Conservation (phyloP, 2,329 filamentous ascomycete species). For the Chaetomiaceae sp. region DNA sequence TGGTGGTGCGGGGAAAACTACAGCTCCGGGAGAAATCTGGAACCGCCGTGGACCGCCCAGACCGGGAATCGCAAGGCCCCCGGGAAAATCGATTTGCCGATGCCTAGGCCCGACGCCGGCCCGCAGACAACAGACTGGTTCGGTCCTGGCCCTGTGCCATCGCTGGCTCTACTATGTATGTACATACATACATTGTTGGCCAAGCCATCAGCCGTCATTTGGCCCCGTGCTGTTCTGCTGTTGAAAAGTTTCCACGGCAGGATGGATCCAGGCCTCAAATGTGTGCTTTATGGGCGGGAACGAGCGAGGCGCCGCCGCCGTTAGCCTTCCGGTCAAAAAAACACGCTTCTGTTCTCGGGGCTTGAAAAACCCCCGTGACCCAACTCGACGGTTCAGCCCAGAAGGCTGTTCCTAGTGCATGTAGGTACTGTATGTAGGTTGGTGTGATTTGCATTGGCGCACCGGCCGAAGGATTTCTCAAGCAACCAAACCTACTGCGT, state of each 20-base stretch:
- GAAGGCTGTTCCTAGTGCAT: conserved; percentile 8
- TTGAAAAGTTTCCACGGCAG: background rate
- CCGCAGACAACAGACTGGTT: background rate
- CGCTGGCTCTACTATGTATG: too few relatives aligned
- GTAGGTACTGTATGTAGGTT: too few relatives aligned
- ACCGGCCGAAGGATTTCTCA: background rate
- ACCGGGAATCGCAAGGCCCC: conserved; percentile 5
- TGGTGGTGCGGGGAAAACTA: conserved; percentile 21
- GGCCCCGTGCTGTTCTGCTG: background rate
- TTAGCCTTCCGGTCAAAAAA: too few relatives aligned
- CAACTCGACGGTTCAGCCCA: background rate
- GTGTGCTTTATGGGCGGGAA: too few relatives aligned
- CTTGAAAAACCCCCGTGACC: conserved; percentile 15
- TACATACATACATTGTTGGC: background rate
- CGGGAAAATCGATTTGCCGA: conserved; percentile 27
- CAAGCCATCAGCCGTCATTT: background rate
- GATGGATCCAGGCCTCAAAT: background rate
- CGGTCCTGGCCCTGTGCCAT: background rate
- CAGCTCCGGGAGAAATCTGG: conserved; percentile 19
- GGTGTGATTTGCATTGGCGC: background rate
- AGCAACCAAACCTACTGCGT: too few relatives aligned
- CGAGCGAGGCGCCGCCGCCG: too few relatives aligned
- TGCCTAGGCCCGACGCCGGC: background rate
- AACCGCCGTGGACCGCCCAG: conserved; percentile 3
- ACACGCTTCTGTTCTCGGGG: conserved; percentile 1